These are phyloP conservation scores for Metschnikowia orientalis DNA, from an alignment of 805 yeast species.

Conservation along the genomic window DNA sequence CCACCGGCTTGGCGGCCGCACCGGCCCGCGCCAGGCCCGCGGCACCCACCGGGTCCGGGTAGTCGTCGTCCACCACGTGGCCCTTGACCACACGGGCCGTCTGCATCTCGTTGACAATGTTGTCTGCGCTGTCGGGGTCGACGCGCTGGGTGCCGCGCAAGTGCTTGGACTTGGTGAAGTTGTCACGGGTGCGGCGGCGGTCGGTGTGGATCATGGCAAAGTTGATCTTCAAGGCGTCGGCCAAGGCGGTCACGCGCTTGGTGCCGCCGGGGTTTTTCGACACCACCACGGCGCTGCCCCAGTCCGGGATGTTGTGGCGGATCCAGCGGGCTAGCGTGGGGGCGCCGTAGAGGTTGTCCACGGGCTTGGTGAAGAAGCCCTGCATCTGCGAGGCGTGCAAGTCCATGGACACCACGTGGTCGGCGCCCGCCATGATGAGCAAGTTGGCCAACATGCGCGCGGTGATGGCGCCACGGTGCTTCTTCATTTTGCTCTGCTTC, in stretches of 20 bases:
- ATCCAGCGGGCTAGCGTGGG: conserved; percentile 97
- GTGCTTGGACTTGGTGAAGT: conserved; percentile 37
- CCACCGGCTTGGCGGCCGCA: conserved; percentile 5
- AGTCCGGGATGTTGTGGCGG: conserved; percentile 80
- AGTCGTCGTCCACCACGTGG: conserved; percentile 90
- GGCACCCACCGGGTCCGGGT: conserved; percentile 23
- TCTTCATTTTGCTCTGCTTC: conserved; percentile 92
- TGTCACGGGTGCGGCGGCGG: conserved; percentile 82
- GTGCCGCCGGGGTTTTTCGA: conserved; percentile 99
- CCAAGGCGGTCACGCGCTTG: conserved; percentile 93
- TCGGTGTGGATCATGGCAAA: conserved; percentile 99
- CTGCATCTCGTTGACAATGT: conserved; percentile 75
- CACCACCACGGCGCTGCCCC: conserved; percentile 87
- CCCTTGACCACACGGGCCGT: conserved; percentile 96
- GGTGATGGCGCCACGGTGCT: conserved; percentile 97
- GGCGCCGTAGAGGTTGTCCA: conserved; percentile 92
- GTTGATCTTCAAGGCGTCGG: conserved; percentile 92
- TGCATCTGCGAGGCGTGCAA: conserved; percentile 97
- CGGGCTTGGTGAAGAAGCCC: conserved; percentile 96
- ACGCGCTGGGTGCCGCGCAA: conserved; percentile 32
- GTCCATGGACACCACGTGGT: conserved; percentile 97
- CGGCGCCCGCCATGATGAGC: conserved; percentile 97
- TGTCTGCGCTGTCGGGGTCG: conserved; percentile 61
- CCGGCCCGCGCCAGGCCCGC: too few species aligned
- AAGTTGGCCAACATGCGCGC: conserved; percentile 97